Conservation (phyloP, 352 stramenopile species). For the Pythium dissotocum region DNA sequence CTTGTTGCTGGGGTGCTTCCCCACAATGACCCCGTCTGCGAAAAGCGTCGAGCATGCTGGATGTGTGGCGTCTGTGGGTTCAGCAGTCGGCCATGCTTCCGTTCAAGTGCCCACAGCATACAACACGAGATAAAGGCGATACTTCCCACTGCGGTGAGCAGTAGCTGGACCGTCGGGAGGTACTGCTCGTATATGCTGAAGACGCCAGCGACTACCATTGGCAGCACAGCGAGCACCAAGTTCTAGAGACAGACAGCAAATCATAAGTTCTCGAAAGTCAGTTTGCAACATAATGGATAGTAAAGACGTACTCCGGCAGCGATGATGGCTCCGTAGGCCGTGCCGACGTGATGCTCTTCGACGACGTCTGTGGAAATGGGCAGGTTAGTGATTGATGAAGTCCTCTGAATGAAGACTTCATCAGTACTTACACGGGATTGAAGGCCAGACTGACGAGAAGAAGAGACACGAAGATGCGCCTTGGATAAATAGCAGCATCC, state of each 20-base stretch:
- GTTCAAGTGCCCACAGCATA: conserved; percentile 30
- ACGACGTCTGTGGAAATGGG: conserved; percentile 52
- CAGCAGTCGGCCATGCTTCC: conserved; percentile 30
- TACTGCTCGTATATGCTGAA: conserved; percentile 42
- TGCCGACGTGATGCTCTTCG: conserved; percentile 64
- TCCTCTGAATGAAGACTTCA: neutral
- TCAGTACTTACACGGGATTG: conserved; percentile 52
- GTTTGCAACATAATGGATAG: neutral
- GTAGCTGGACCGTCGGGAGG: conserved; percentile 38
- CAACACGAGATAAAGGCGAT: conserved; percentile 29
- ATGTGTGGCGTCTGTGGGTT: conserved; percentile 35
- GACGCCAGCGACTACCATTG: conserved; percentile 39
- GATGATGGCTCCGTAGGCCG: conserved; percentile 82
- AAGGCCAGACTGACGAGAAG: conserved; percentile 84
- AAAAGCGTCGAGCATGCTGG: conserved; percentile 23
- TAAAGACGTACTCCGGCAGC: conserved; percentile 41
- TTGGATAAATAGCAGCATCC: conserved; percentile 69
- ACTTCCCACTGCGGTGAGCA: conserved; percentile 30
- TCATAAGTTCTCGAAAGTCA: neutral
- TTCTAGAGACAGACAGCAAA: conserved; percentile 31
- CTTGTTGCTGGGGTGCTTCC: conserved; percentile 22
- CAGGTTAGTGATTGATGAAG: neutral
- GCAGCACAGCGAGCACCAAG: conserved; percentile 41
- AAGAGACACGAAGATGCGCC: conserved; percentile 80
- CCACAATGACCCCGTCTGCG: conserved; percentile 19